Percentiles rank a stretch among this genome's conserved stretches.
phyloP scores from a whole-genome alignment of 495 filamentous ascomycete species.

The Talaromyces wortmannii region DNA sequence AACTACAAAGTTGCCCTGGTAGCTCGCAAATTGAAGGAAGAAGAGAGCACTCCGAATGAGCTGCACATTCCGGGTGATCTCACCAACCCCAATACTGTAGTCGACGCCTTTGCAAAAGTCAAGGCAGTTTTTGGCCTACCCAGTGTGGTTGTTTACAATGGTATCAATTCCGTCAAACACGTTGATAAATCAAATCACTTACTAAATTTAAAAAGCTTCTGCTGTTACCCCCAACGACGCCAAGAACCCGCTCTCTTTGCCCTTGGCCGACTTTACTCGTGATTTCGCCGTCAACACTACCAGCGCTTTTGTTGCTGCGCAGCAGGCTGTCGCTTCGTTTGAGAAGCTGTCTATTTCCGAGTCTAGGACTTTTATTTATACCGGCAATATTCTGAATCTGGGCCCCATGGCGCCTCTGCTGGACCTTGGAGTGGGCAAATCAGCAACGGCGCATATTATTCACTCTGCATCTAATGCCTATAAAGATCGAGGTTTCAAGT shows the following conservation, averaged over 20 bases:
- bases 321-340: constrained; percentile 33
- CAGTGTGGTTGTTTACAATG: constrained; percentile 44
- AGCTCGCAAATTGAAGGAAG: constrained; percentile 24
- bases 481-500: constrained; percentile 38
- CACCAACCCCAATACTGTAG: constrained; percentile 25
- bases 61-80: constrained; percentile 34
- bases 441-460: constrained; percentile 38
- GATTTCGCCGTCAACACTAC: constrained; percentile 33
- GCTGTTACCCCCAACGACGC: constrained; percentile 6
- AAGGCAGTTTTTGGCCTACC: constrained; percentile 27
- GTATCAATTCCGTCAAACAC: constrained; percentile 9
- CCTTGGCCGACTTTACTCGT: constrained; percentile 23
- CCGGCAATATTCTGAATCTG: constrained; percentile 38
- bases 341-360: constrained; percentile 22
- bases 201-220: not conserved
- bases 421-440: constrained; percentile 34
- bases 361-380: constrained; percentile 39
- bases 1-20: constrained; percentile 38
- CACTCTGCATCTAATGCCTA: constrained; percentile 27
- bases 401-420: constrained; percentile 21
- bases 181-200: not conserved
- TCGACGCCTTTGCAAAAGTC: constrained; percentile 30
- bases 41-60: constrained; percentile 23
- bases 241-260: constrained; percentile 24
- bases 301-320: constrained; percentile 36